A percentile compares a stretch with the other conserved stretches of the same genome.
These are phyloP conservation scores for Lasiodiplodia citricola DNA, from an alignment of 2,329 filamentous ascomycete genomes.

Conservation along the genomic window DNA sequence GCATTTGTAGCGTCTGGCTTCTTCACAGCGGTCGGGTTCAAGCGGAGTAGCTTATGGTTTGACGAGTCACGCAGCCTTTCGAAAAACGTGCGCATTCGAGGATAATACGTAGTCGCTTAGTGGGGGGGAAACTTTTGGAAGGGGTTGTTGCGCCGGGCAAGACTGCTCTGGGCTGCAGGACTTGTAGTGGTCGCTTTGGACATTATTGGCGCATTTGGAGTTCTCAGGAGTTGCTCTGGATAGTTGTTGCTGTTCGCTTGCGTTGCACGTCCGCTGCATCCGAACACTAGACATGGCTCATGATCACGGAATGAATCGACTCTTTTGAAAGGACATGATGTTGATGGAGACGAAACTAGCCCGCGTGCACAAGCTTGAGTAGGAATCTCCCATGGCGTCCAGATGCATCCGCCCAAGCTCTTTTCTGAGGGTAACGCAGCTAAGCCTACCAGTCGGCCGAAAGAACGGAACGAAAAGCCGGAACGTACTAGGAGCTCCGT, in stretches of 20 bases:
- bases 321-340: constrained; percentile 5
- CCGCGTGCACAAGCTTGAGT: constrained; percentile 10
- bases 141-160: constrained; percentile 21
- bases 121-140: not conserved
- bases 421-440: not conserved
- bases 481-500: constrained; percentile 9
- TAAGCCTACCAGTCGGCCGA: not conserved
- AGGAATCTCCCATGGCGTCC: too few relatives aligned
- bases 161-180: constrained; percentile 10
- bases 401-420: constrained; percentile 8
- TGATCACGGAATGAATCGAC: constrained; percentile 17
- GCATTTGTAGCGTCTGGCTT: constrained; percentile 4
- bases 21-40: not conserved
- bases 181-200: not conserved
- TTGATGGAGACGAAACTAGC: constrained; percentile 12
- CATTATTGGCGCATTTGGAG: constrained; percentile 21
- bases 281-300: constrained; percentile 18
- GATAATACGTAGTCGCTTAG: constrained; percentile 3
- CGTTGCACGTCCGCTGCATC: not conserved
- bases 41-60: constrained; percentile 19
- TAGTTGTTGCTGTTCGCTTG: not conserved
- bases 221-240: constrained; percentile 19
- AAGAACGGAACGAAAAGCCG: not conserved
- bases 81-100: constrained; percentile 17
- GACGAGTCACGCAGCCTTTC: constrained; percentile 26